These are phyloP conservation scores for Globisporangium rhizosaccharum DNA, from an alignment of 352 stramenopile genomes.

Conservation along the genomic window DNA sequence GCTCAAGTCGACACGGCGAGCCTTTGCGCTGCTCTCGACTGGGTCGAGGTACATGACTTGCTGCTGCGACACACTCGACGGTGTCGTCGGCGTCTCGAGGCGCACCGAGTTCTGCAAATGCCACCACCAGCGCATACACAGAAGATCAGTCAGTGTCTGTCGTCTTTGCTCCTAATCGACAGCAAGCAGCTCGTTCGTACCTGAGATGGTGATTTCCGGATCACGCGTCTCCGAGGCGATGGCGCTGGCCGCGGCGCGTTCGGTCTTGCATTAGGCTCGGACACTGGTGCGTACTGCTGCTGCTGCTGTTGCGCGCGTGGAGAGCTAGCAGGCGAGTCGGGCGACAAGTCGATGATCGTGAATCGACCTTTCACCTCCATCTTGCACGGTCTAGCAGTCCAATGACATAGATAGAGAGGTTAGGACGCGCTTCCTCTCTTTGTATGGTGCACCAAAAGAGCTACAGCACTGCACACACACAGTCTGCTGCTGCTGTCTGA, in stretches of 20 bases:
- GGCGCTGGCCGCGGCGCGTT: conserved; percentile 22
- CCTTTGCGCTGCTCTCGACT: conserved; percentile 11
- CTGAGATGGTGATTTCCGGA: conserved; percentile 5
- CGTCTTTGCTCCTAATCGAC: neutral
- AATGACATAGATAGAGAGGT: conserved; percentile 11
- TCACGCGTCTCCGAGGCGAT: conserved; percentile 13
- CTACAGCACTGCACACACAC: too few relatives aligned
- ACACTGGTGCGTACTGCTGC: neutral
- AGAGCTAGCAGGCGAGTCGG: conserved; percentile 37
- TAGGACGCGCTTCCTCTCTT: neutral
- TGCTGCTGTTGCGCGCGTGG: conserved; percentile 5
- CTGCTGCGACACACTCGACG: conserved; percentile 3
- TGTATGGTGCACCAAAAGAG: too few relatives aligned
- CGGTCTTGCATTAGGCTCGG: conserved; percentile 3
- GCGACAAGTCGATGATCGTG: conserved; percentile 77
- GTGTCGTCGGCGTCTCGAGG: conserved; percentile 10
- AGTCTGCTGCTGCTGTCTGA: too few relatives aligned
- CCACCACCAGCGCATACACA: neutral
- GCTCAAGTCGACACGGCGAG: conserved; percentile 34
- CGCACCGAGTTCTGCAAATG: conserved; percentile 15
- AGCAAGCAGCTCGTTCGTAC: neutral
- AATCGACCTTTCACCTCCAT: conserved; percentile 73
- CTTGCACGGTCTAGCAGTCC: conserved; percentile 39
- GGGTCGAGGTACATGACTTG: conserved; percentile 9
- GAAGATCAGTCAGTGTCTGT: neutral